Conservation (phyloP, 2,329 filamentous ascomycete genomes). For the Alternaria infectoria region DNA sequence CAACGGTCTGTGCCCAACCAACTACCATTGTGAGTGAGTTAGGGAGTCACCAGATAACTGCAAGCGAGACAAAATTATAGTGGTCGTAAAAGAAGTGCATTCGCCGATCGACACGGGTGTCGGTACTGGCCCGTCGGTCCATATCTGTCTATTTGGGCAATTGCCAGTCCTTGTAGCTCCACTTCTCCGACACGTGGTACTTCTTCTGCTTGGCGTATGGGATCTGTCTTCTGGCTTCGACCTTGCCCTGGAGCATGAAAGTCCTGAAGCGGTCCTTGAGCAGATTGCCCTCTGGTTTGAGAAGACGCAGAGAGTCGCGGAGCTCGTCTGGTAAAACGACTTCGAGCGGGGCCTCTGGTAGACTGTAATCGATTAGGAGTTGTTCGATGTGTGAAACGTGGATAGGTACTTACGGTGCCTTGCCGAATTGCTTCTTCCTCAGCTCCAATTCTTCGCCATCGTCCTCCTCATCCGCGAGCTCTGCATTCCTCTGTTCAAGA, state of each 20-base stretch:
- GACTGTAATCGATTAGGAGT: constrained; percentile 48
- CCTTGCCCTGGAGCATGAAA: constrained; percentile 84
- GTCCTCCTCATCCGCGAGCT: constrained; percentile 34
- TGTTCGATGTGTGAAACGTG: too few relatives aligned
- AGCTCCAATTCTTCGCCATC: constrained; percentile 56
- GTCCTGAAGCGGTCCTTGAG: constrained; percentile 91
- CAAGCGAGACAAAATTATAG: background rate
- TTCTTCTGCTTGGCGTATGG: constrained; percentile 83
- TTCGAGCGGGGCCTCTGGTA: constrained; percentile 70
- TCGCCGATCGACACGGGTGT: background rate
- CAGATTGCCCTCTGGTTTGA: constrained; percentile 93
- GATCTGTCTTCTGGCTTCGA: constrained; percentile 81
- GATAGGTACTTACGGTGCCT: constrained; percentile 55
- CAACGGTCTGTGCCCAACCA: background rate
- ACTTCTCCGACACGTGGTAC: constrained; percentile 88
- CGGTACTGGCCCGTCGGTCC: background rate
- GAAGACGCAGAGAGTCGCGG: constrained; percentile 56
- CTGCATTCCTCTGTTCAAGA: constrained; percentile 33
- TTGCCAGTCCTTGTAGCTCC: constrained; percentile 94
- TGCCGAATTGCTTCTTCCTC: constrained; percentile 74
- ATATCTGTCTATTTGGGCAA: constrained; percentile 42
- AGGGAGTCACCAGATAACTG: background rate
- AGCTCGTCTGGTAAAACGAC: constrained; percentile 59
- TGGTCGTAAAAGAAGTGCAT: background rate
- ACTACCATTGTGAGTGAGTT: background rate